A percentile compares a stretch with the other conserved stretches of the same genome.
These are phyloP conservation scores for Apodospora peruviana DNA, from an alignment of 495 filamentous ascomycete genomes.

Conservation along the genomic window DNA sequence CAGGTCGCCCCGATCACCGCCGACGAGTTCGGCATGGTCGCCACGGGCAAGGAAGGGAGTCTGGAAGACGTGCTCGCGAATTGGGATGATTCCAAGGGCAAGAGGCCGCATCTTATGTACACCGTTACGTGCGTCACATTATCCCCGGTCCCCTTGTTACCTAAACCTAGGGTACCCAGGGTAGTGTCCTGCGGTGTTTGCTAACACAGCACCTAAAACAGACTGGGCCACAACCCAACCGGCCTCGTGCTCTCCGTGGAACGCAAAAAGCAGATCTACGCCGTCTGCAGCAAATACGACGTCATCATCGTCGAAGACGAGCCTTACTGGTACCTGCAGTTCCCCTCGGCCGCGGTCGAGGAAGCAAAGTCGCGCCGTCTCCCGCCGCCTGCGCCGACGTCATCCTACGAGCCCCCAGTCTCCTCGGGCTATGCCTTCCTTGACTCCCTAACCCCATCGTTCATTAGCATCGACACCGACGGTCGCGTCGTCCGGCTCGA, in stretches of 20 bases:
- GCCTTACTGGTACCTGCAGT: slow-evolving; percentile 95
- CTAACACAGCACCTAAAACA: slow-evolving; percentile 21
- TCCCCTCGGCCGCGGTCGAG: slow-evolving; percentile 55
- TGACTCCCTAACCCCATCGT: slow-evolving; percentile 77
- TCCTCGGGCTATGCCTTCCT: slow-evolving; percentile 73
- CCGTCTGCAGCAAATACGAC: slow-evolving; percentile 75
- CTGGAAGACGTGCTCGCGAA: slow-evolving; percentile 72
- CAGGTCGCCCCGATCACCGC: slow-evolving; percentile 67
- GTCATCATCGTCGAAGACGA: slow-evolving; percentile 93
- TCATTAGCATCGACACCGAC: slow-evolving; percentile 65
- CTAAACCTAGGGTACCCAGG: too few species aligned
- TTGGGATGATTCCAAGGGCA: slow-evolving; percentile 71
- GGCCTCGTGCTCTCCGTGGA: slow-evolving; percentile 63
- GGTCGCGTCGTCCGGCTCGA: slow-evolving; percentile 83
- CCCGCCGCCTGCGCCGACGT: slow-evolving; percentile 12
- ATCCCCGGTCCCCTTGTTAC: neutral
- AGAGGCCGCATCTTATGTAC: slow-evolving; percentile 79
- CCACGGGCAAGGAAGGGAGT: slow-evolving; percentile 59
- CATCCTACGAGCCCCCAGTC: slow-evolving; percentile 26
- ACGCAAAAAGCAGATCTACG: slow-evolving; percentile 73
- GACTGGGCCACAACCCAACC: slow-evolving; percentile 89
- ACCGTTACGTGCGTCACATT: slow-evolving; percentile 75
- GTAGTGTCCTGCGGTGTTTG: too few species aligned
- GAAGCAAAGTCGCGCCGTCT: slow-evolving; percentile 41
- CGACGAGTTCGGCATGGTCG: slow-evolving; percentile 71